A percentile compares a stretch with the other conserved stretches of the same genome.
Evolutionary conservation across 129 eudicot species (phyloP).

Genomic region (Lactuca saligna): DNA sequence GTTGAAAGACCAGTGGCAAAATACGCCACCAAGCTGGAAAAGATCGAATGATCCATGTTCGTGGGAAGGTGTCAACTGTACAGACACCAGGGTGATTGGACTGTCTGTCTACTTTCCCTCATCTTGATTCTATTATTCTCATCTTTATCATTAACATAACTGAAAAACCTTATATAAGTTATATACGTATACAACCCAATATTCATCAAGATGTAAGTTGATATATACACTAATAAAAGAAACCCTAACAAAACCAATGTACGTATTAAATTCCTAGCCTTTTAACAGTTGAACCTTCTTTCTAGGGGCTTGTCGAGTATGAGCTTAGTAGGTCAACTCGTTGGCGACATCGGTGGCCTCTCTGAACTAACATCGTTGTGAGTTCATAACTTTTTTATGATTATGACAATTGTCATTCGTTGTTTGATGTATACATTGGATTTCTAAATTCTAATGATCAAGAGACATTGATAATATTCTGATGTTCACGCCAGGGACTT

Average conservation of each 20-base stretch:
- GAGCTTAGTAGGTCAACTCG: slow-evolving; percentile 74
- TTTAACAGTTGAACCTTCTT: slow-evolving; percentile 3
- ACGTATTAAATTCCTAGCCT: neutral
- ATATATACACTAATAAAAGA: neutral
- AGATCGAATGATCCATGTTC: slow-evolving; percentile 83
- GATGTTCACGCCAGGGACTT: slow-evolving; percentile 66
- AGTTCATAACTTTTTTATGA: slow-evolving; percentile 12
- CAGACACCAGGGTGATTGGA: slow-evolving; percentile 51
- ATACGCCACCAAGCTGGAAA: slow-evolving; percentile 85
- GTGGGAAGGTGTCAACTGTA: slow-evolving; percentile 90
- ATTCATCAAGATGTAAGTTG: no score
- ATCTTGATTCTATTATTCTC: slow-evolving; percentile 1
- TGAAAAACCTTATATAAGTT: neutral
- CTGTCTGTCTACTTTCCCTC: slow-evolving; percentile 27
- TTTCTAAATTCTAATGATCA: neutral
- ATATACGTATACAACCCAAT: no score
- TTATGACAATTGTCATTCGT: slow-evolving; percentile 2
- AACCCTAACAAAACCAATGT: neutral
- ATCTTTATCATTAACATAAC: no score
- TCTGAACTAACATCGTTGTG: slow-evolving; percentile 67
- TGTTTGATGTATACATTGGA: neutral
- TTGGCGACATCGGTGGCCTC: slow-evolving; percentile 91
- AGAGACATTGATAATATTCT: neutral
- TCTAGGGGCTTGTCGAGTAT: slow-evolving; percentile 78
- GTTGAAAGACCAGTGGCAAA: slow-evolving; percentile 71